Conservation (phyloP, 1,139 yeast species). For the Petasospora rhodanensis region DNA sequence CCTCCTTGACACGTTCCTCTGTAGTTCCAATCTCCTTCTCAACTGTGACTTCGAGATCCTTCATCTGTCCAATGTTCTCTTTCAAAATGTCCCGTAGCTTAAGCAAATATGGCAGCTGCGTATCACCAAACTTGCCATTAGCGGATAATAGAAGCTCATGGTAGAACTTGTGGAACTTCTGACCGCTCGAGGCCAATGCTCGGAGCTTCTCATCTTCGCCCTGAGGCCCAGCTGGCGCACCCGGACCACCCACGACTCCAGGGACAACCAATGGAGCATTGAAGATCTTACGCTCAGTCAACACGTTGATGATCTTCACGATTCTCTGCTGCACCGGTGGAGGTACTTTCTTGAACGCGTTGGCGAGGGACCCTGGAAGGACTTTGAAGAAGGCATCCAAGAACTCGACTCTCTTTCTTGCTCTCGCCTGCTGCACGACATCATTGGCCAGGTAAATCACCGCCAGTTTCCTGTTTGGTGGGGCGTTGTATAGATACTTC, state of each 20-base stretch:
- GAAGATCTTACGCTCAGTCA: constrained; percentile 69
- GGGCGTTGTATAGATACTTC: constrained; percentile 34
- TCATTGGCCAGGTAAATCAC: constrained; percentile 76
- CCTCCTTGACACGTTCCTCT: constrained; percentile 6
- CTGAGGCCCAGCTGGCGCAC: background rate
- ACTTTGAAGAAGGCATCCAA: constrained; percentile 52
- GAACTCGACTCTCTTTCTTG: constrained; percentile 58
- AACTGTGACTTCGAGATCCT: constrained; percentile 10
- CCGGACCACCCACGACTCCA: constrained; percentile 8
- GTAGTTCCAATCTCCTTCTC: constrained; percentile 12
- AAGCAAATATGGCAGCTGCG: constrained; percentile 12
- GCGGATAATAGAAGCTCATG: constrained; percentile 17
- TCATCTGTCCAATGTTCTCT: constrained; percentile 12
- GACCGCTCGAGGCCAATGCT: constrained; percentile 15
- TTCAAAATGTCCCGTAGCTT: constrained; percentile 4
- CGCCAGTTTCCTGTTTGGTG: constrained; percentile 48
- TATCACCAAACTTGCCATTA: constrained; percentile 15
- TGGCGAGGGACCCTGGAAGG: constrained; percentile 36
- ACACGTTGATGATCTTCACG: constrained; percentile 62
- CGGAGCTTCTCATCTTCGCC: constrained; percentile 20
- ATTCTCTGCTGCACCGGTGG: constrained; percentile 48
- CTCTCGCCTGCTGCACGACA: constrained; percentile 75
- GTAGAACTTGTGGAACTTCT: constrained; percentile 20
- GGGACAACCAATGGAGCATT: constrained; percentile 36
- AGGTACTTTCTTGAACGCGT: constrained; percentile 35